phyloP scores from a whole-genome alignment of 2,329 filamentous ascomycete species.

The Geosmithia putterillii region DNA sequence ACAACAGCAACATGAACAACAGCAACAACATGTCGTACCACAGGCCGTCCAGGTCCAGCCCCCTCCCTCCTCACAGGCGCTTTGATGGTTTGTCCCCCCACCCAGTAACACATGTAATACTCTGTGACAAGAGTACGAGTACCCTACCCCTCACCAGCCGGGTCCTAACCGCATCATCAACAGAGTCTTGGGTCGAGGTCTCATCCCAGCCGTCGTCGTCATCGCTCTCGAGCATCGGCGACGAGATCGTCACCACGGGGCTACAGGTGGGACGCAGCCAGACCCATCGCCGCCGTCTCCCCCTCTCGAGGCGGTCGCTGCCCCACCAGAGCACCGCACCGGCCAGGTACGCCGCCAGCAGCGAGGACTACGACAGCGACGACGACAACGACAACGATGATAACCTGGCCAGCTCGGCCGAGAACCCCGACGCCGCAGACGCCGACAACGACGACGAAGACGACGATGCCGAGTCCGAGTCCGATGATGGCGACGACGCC shows the following conservation, averaged over 20 bases:
- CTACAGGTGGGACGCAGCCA: conserved; percentile 61
- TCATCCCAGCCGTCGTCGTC: conserved; percentile 88
- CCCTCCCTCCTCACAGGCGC: conserved; percentile 18
- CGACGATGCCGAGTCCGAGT: conserved; percentile 33
- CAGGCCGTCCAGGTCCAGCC: conserved; percentile 14
- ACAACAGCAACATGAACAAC: background rate
- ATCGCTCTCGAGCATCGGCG: conserved; percentile 71
- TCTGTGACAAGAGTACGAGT: too few relatives aligned
- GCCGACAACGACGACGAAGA: conserved; percentile 30
- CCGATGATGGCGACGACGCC: conserved; percentile 58
- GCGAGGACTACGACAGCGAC: conserved; percentile 88
- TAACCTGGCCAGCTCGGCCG: conserved; percentile 45
- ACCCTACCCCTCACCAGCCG: too few relatives aligned
- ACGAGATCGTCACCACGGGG: conserved; percentile 86
- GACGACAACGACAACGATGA: conserved; percentile 82
- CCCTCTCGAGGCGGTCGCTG: conserved; percentile 17
- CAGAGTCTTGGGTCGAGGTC: conserved; percentile 96
- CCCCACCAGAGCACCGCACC: conserved; percentile 26
- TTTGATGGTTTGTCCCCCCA: conserved; percentile 21
- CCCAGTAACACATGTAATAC: background rate
- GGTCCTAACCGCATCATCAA: conserved; percentile 2
- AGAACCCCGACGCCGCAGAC: conserved; percentile 30
- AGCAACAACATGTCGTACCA: conserved; percentile 9
- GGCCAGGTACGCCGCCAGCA: conserved; percentile 46
- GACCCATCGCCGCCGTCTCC: conserved; percentile 43